These are phyloP conservation scores for Kwoniella dejecticola DNA, from an alignment of 768 basidiomycete genomes.

Conservation along the genomic window DNA sequence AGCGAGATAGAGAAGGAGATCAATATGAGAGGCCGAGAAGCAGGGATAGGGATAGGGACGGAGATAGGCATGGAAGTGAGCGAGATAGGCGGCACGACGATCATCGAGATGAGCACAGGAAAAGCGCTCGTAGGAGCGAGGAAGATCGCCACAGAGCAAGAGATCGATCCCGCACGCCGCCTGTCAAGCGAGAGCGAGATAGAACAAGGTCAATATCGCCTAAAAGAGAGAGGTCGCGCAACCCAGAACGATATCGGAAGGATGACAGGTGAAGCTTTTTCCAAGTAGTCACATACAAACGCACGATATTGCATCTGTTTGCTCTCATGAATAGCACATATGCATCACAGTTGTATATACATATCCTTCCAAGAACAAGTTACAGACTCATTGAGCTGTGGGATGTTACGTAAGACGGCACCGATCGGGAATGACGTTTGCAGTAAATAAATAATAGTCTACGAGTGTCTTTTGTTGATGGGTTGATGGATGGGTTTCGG, in stretches of 20 bases:
- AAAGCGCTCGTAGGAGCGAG: constrained; percentile 6
- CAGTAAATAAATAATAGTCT: too few relatives aligned
- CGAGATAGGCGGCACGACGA: constrained; percentile 15
- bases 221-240: constrained; percentile 1
- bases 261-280: constrained; percentile 4
- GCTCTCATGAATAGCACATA: too few relatives aligned
- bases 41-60: constrained; percentile 7
- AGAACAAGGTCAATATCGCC: constrained; percentile 18
- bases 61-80: constrained; percentile 9
- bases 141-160: constrained; percentile 6
- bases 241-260: constrained; percentile 1
- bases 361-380: too few relatives aligned
- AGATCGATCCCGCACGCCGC: constrained; percentile 17
- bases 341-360: too few relatives aligned
- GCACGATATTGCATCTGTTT: not conserved
- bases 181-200: constrained; percentile 13
- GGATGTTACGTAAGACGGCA: too few relatives aligned
- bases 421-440: too few relatives aligned
- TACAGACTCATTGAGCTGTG: too few relatives aligned
- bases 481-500: too few relatives aligned
- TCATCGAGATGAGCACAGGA: constrained; percentile 13
- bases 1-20: constrained; percentile 9
- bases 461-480: too few relatives aligned
- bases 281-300: not conserved
- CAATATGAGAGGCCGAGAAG: too few relatives aligned